A percentile compares a stretch with the other conserved stretches of the same genome.
These are phyloP conservation scores for Cladosporium sp. DNA, from an alignment of 2,329 filamentous ascomycete genomes.

Conservation along the genomic window DNA sequence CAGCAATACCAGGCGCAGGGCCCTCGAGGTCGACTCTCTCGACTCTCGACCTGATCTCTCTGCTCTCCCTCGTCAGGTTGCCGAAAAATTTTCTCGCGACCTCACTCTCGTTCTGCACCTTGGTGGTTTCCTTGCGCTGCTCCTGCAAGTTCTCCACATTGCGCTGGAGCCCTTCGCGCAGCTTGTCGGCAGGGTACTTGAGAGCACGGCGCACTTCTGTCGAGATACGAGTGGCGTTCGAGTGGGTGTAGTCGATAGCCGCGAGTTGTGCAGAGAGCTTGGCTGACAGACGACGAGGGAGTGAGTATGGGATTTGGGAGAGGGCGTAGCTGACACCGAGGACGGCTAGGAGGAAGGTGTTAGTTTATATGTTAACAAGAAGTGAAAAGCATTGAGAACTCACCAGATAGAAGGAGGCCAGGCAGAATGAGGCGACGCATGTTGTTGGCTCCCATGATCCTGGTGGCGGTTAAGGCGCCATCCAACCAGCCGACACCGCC, in stretches of 20 bases:
- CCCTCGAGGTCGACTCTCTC: constrained; percentile 51
- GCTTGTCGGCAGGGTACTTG: constrained; percentile 78
- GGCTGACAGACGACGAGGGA: constrained; percentile 76
- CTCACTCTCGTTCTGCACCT: constrained; percentile 77
- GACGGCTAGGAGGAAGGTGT: constrained; percentile 49
- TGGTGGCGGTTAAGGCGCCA: constrained; percentile 75
- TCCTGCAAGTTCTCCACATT: constrained; percentile 77
- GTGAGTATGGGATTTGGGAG: constrained; percentile 79
- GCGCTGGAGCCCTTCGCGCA: constrained; percentile 76
- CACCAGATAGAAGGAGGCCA: constrained; percentile 72
- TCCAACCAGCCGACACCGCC: constrained; percentile 87
- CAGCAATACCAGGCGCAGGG: constrained; percentile 42
- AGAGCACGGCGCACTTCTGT: constrained; percentile 84
- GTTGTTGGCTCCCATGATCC: constrained; percentile 75
- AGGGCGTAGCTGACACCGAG: constrained; percentile 77
- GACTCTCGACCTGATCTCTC: constrained; percentile 47
- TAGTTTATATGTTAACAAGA: neutral
- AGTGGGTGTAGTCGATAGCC: constrained; percentile 86
- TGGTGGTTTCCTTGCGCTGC: constrained; percentile 77
- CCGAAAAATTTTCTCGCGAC: constrained; percentile 85
- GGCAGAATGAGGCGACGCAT: constrained; percentile 76
- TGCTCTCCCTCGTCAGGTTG: constrained; percentile 67
- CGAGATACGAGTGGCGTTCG: constrained; percentile 80
- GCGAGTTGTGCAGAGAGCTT: constrained; percentile 80
- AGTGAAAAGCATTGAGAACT: constrained; percentile 34